These are phyloP conservation scores for Thermoascus crustaceus DNA, from an alignment of 2,329 filamentous ascomycete species.

Conservation along the genomic window DNA sequence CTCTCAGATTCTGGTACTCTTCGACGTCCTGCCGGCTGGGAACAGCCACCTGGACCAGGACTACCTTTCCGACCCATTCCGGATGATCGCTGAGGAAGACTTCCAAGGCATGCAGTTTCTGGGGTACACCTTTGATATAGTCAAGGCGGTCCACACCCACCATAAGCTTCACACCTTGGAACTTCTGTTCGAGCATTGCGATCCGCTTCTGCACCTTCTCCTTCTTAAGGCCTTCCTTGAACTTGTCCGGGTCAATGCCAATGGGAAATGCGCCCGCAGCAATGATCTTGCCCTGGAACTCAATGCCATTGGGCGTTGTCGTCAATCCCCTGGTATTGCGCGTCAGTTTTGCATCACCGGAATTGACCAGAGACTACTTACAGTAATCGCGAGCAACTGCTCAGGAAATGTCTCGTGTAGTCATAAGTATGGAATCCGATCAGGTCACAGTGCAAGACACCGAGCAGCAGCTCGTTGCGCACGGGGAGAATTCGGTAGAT, in stretches of 20 bases:
- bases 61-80: slow-evolving; percentile 92
- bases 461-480: slow-evolving; percentile 72
- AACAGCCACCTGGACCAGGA: slow-evolving; percentile 87
- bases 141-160: slow-evolving; percentile 91
- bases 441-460: slow-evolving; percentile 81
- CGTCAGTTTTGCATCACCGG: neutral
- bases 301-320: slow-evolving; percentile 83
- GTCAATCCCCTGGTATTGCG: slow-evolving; percentile 26
- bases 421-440: slow-evolving; percentile 97
- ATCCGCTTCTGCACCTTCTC: slow-evolving; percentile 79
- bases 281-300: slow-evolving; percentile 75
- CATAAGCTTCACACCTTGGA: slow-evolving; percentile 86
- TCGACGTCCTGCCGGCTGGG: slow-evolving; percentile 89
- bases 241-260: slow-evolving; percentile 91
- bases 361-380: slow-evolving; percentile 31
- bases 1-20: slow-evolving; percentile 88
- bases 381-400: slow-evolving; percentile 83
- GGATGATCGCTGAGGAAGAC: slow-evolving; percentile 91
- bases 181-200: slow-evolving; percentile 70
- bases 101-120: slow-evolving; percentile 88
- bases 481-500: slow-evolving; percentile 92
- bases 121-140: slow-evolving; percentile 95
- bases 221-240: slow-evolving; percentile 74
- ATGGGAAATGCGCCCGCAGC: slow-evolving; percentile 90
- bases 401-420: slow-evolving; percentile 88